Base-by-base conservation (phyloP, 2,329 filamentous ascomycete genomes). In the Arthrobotrys iridis region DNA sequence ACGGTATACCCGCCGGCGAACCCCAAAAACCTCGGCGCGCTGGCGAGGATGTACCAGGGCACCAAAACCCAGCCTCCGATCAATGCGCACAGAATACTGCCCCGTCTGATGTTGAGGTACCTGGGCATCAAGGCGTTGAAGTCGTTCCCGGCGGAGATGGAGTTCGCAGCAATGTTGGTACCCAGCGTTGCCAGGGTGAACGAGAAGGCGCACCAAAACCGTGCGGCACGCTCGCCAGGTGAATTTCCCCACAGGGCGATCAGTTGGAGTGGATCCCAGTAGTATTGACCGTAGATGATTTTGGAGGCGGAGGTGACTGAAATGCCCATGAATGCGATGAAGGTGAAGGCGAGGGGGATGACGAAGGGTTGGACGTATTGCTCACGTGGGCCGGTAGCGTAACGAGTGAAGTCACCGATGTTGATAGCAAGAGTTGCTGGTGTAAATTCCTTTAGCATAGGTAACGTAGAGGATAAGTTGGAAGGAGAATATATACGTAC, bases 1-100 rank as follows among this genome's bases (percentile, higher is more conserved):
- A 90, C 84, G 0, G 86, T 85, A 80, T 90, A 88, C 0, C 88
- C 89, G 45, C 85, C 84, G 85, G 92, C 89, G 81, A 91, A 91
- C 45, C 86, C 85, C 2, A 90, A 81, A 77, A 90, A 87, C 0
- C 85, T 87, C 1, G 81, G 80, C 1, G 88, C 88, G 0, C 86
- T 88, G 33, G 81, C 83, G 15, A 90, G 82, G 68, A 90, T 90
- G 81, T 89, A 89, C 88, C 88, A 90, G 1, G 88, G 88, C 0
- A 88, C 87, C 30, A 90, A 83, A 1, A 85, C 84, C 87, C 87
- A 89, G 20, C 85, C 86, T 0, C 82, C 83, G 18, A 88, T 80
- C 2, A 88, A 58, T 0, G 86, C 86, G 3, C 86, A 85, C 45
- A 88, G 81, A 30, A 88, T 80, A 67, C 85, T 86, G 5, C 87